These are phyloP conservation scores for Colletotrichum sp. DNA, from an alignment of 2,329 filamentous ascomycete species.

Conservation along the genomic window DNA sequence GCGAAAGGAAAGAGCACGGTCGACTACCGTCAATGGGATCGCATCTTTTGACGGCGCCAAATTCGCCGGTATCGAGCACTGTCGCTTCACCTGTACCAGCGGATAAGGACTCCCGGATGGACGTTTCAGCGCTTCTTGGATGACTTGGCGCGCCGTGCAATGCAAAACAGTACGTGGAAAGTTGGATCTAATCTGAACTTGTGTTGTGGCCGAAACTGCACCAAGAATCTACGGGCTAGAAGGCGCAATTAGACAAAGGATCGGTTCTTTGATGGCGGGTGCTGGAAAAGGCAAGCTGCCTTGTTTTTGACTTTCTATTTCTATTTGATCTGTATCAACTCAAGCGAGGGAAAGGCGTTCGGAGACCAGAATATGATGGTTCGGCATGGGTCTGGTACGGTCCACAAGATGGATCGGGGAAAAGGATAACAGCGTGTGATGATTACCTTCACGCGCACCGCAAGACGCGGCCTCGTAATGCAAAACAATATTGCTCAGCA, in stretches of 20 bases:
- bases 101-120: constrained; percentile 21
- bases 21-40: neutral
- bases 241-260: neutral
- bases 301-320: neutral
- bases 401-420: neutral
- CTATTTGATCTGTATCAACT: neutral
- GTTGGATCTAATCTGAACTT: neutral
- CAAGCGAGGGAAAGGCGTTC: constrained; percentile 15
- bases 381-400: neutral
- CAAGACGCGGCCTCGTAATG: neutral
- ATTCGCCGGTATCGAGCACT: constrained; percentile 28
- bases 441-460: neutral
- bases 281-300: neutral
- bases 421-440: neutral
- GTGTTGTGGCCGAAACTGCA: neutral
- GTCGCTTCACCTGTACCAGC: constrained; percentile 19
- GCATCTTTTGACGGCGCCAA: constrained; percentile 37
- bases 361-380: constrained; percentile 8
- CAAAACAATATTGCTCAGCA: neutral
- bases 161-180: neutral
- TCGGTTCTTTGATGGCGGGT: neutral
- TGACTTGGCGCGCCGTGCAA: neutral
- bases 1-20: constrained; percentile 12
- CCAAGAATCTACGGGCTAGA: neutral
- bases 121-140: constrained; percentile 7